phyloP scores from a whole-genome alignment of 1,284 basidiomycete genomes.

The Ustilago sp. region DNA sequence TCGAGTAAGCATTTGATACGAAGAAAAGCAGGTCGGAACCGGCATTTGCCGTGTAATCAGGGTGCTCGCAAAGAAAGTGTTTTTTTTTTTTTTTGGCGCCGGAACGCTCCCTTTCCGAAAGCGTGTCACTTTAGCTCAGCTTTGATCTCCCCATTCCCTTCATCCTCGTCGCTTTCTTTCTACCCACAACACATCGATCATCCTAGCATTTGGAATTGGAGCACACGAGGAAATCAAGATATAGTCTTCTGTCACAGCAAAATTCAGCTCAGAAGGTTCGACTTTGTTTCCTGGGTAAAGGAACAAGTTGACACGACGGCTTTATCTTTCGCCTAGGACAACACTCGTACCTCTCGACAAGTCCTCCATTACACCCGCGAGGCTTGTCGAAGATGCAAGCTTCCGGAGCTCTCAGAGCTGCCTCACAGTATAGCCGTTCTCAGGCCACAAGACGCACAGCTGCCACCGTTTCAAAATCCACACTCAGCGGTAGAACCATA shows the following conservation, averaged over 20 bases:
- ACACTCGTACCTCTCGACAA: neutral
- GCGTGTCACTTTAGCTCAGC: neutral
- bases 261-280: neutral
- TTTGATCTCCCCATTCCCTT: neutral
- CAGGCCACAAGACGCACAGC: constrained; percentile 14
- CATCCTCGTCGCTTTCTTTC: neutral
- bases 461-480: constrained; percentile 1
- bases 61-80: constrained; percentile 41
- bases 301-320: neutral
- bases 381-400: constrained; percentile 25
- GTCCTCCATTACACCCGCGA: neutral
- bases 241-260: neutral
- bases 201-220: neutral
- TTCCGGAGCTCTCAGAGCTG: constrained; percentile 27
- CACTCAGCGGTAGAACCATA: neutral
- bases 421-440: constrained; percentile 22
- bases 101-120: neutral
- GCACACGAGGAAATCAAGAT: neutral
- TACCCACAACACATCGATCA: neutral
- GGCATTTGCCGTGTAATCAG: constrained; percentile 17
- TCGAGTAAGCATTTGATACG: constrained; percentile 3
- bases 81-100: neutral
- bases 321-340: neutral
- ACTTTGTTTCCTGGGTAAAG: neutral
- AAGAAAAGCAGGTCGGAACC: constrained; percentile 18